These are phyloP conservation scores for Penicillium bovifimosum DNA, from an alignment of 495 filamentous ascomycete species.

Conservation along the genomic window DNA sequence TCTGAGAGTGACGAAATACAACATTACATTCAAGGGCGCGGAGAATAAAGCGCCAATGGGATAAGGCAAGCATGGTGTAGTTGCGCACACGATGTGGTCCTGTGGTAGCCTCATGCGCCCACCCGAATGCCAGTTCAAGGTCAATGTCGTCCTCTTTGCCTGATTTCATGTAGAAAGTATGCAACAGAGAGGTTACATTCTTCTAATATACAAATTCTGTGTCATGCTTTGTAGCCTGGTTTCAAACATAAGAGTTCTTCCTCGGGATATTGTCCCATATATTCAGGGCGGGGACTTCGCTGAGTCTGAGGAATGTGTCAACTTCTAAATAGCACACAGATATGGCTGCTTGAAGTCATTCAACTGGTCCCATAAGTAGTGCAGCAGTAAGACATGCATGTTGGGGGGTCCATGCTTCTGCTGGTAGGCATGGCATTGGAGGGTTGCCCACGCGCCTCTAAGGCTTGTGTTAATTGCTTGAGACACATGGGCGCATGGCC, in stretches of 20 bases:
- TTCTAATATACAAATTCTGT: not conserved
- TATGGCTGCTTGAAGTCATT: not conserved
- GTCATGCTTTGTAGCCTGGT: not conserved
- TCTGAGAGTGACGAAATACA: too few relatives aligned
- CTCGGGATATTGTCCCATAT: not conserved
- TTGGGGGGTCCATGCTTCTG: not conserved
- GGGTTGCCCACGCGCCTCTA: not conserved
- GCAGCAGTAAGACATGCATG: not conserved
- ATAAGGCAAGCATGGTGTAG: slow-evolving; percentile 1
- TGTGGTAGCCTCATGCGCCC: slow-evolving; percentile 15
- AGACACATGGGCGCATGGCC: not conserved
- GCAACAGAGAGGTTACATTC: not conserved
- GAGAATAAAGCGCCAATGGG: slow-evolving; percentile 12
- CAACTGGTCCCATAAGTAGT: not conserved
- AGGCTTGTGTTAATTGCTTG: not conserved
- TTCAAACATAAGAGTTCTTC: not conserved
- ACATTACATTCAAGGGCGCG: slow-evolving; percentile 3
- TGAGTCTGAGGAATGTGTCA: not conserved
- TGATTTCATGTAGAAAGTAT: not conserved
- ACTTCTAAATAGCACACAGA: not conserved
- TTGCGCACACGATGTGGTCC: slow-evolving; percentile 17
- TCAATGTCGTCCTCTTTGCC: not conserved
- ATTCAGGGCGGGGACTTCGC: not conserved
- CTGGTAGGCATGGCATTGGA: not conserved
- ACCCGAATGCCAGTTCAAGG: not conserved